These are phyloP conservation scores for Anisodus acutangulus DNA, from an alignment of 257 asterid species.

Conservation along the genomic window DNA sequence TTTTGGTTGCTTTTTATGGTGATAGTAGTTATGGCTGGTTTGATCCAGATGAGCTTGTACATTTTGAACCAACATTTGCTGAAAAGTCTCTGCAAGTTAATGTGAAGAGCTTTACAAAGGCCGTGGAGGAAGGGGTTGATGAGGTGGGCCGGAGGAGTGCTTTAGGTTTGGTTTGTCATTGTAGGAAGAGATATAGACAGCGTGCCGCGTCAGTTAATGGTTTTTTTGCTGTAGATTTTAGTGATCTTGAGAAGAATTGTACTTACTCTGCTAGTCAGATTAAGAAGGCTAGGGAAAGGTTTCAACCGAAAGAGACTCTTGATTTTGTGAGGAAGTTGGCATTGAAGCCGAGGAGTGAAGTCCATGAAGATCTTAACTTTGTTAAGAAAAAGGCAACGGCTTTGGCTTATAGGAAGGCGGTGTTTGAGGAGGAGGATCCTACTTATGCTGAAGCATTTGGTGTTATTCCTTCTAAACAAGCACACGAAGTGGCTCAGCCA, in stretches of 20 bases:
- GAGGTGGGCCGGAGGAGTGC: slow-evolving; percentile 75
- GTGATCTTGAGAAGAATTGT: slow-evolving; percentile 63
- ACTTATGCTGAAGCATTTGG: slow-evolving; percentile 98
- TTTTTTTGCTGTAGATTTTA: slow-evolving; percentile 64
- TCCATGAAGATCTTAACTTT: slow-evolving; percentile 46
- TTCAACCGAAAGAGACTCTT: slow-evolving; percentile 66
- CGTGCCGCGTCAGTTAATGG: slow-evolving; percentile 63
- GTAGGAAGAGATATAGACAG: slow-evolving; percentile 67
- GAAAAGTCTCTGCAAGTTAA: slow-evolving; percentile 77
- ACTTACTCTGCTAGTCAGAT: slow-evolving; percentile 67
- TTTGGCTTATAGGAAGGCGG: slow-evolving; percentile 69
- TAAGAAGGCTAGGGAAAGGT: slow-evolving; percentile 63
- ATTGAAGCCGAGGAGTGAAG: slow-evolving; percentile 53
- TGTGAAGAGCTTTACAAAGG: slow-evolving; percentile 58
- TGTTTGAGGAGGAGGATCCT: slow-evolving; percentile 85
- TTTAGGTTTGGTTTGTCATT: slow-evolving; percentile 76
- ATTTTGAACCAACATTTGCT: slow-evolving; percentile 66
- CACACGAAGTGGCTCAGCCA: slow-evolving; percentile 54
- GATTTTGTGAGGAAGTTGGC: slow-evolving; percentile 60
- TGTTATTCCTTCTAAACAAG: slow-evolving; percentile 48
- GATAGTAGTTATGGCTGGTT: slow-evolving; percentile 98
- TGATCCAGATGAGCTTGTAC: slow-evolving; percentile 74
- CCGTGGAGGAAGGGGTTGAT: slow-evolving; percentile 88
- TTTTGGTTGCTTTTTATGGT: slow-evolving; percentile 93
- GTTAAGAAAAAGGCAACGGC: slow-evolving; percentile 69